Percentiles rank a stretch among this genome's conserved stretches.
These are phyloP conservation scores for Trichoderma virens DNA, from an alignment of 495 filamentous ascomycete genomes.

Conservation along the genomic window DNA sequence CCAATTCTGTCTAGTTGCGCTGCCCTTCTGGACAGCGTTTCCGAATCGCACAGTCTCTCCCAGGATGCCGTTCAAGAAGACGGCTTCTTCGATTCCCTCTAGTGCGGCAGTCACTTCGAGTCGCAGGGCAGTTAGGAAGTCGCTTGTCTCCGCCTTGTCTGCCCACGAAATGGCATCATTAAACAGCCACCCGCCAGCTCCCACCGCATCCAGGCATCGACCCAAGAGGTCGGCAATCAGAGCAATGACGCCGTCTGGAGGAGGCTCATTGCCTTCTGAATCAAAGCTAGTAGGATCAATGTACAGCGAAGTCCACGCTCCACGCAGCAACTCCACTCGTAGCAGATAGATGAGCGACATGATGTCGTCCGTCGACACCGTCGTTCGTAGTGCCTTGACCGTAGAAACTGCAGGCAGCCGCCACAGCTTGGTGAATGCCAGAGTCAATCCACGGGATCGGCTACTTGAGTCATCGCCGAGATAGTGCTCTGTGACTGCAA, in stretches of 20 bases:
- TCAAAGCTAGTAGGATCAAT: conserved; percentile 30
- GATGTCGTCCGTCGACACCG: conserved; percentile 58
- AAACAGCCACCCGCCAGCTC: conserved; percentile 71
- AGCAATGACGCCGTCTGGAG: conserved; percentile 47
- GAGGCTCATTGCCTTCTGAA: conserved; percentile 45
- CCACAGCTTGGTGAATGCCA: conserved; percentile 57
- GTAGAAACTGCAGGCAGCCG: conserved; percentile 49
- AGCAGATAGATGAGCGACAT: conserved; percentile 68
- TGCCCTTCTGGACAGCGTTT: conserved; percentile 33
- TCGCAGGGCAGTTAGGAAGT: conserved; percentile 60
- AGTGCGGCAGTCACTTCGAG: conserved; percentile 68
- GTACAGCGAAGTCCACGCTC: conserved; percentile 65
- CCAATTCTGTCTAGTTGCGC: conserved; percentile 10
- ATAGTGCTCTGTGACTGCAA: conserved; percentile 43
- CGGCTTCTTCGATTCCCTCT: conserved; percentile 67
- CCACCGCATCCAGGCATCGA: conserved; percentile 76
- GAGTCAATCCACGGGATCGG: conserved; percentile 37
- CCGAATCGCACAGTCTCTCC: conserved; percentile 63
- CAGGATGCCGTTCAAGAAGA: conserved; percentile 58
- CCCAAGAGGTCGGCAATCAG: conserved; percentile 61
- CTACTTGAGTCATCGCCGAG: conserved; percentile 35
- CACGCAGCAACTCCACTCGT: conserved; percentile 52
- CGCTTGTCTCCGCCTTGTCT: conserved; percentile 41
- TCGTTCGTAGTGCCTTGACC: conserved; percentile 54
- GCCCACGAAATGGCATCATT: conserved; percentile 42